Percentiles rank a stretch among this genome's conserved stretches.
Evolutionary conservation across 2,329 filamentous ascomycete genomes (phyloP).

Genomic region (Calonectria pteridis): DNA sequence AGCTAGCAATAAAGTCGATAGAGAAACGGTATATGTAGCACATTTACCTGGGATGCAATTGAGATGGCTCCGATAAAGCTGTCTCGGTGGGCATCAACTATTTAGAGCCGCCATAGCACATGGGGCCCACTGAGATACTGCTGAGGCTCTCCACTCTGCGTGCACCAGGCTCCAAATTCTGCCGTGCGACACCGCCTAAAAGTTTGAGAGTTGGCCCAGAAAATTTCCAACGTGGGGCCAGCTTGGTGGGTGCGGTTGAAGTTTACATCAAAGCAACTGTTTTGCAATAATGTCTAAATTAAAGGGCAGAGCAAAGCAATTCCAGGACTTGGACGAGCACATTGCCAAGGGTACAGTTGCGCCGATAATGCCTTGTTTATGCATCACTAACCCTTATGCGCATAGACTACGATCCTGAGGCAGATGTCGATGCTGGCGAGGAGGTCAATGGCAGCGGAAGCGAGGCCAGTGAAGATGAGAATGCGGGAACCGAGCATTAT

Average conservation of each 20-base stretch:
- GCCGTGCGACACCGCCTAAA: constrained; percentile 65
- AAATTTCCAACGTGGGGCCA: constrained; percentile 52
- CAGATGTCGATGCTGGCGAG: constrained; percentile 68
- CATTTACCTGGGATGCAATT: background rate
- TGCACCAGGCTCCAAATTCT: constrained; percentile 48
- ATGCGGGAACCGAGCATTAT: constrained; percentile 88
- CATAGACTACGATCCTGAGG: constrained; percentile 85
- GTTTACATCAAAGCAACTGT: constrained; percentile 26
- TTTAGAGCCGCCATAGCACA: background rate
- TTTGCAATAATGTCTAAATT: constrained; percentile 62
- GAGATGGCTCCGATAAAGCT: background rate
- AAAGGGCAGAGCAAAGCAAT: constrained; percentile 69
- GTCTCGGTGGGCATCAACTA: background rate
- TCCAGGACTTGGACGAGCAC: constrained; percentile 73
- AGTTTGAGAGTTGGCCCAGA: constrained; percentile 53
- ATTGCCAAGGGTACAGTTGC: constrained; percentile 67
- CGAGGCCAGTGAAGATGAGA: constrained; percentile 62
- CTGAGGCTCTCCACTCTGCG: background rate
- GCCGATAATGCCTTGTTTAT: background rate
- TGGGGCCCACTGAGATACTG: background rate
- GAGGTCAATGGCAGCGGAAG: constrained; percentile 60
- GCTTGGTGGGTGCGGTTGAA: constrained; percentile 26
- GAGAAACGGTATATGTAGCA: background rate
- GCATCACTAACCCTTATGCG: constrained; percentile 26
- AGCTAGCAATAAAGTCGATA: background rate